These are phyloP conservation scores for Rhizoclosmatium globosum DNA, from an alignment of 192 early-diverging fungal species.

Conservation along the genomic window DNA sequence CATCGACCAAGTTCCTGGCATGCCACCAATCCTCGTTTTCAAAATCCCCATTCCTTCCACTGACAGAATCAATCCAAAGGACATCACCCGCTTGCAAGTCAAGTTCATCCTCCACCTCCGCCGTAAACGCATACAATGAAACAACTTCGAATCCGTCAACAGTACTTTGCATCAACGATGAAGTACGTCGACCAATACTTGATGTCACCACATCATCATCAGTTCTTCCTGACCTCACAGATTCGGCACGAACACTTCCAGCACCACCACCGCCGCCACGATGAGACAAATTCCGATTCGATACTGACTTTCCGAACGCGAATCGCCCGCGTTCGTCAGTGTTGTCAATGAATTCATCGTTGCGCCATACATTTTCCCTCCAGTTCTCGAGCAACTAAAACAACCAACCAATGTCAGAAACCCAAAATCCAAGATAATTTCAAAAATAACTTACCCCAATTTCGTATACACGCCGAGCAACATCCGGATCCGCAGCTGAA, in stretches of 20 bases:
- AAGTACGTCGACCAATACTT: no score
- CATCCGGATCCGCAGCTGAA: not conserved
- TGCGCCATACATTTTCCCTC: constrained; percentile 30
- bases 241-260: not conserved
- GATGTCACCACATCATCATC: not conserved
- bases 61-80: constrained; percentile 24
- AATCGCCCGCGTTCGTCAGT: not conserved
- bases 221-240: not conserved
- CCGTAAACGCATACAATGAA: constrained; percentile 50
- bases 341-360: not conserved
- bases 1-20: constrained; percentile 33
- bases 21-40: constrained; percentile 53
- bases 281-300: not conserved
- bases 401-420: not conserved
- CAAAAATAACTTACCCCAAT: constrained; percentile 6
- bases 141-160: constrained; percentile 35
- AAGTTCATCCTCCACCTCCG: constrained; percentile 53
- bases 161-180: no score
- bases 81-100: constrained; percentile 42
- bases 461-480: constrained; percentile 12
- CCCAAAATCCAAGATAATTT: not conserved
- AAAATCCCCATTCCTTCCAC: constrained; percentile 37
- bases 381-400: constrained; percentile 20
- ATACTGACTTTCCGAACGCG: not conserved
- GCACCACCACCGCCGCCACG: not conserved